Conservation (phyloP, 2,329 filamentous ascomycete genomes). For the Tolypocladium album region DNA sequence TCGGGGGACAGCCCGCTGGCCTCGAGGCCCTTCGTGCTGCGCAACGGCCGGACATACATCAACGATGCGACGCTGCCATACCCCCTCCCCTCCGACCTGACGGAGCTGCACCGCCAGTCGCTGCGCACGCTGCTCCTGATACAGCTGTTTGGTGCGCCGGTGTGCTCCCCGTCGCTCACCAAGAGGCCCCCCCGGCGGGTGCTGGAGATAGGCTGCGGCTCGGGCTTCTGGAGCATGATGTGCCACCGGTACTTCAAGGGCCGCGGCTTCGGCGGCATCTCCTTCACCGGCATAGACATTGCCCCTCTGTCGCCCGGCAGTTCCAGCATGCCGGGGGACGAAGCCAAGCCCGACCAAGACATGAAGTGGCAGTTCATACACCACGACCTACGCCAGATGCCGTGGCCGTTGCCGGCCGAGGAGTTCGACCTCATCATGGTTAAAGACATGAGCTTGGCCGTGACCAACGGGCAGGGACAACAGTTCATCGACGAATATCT, state of each 20-base stretch:
- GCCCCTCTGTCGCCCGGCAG: slow-evolving; percentile 51
- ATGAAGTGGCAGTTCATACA: slow-evolving; percentile 85
- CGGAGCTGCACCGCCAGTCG: slow-evolving; percentile 79
- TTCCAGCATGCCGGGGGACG: slow-evolving; percentile 16
- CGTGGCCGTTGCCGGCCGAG: slow-evolving; percentile 67
- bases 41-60: slow-evolving; percentile 75
- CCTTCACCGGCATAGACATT: slow-evolving; percentile 76
- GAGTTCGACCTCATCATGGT: slow-evolving; percentile 84
- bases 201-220: slow-evolving; percentile 79
- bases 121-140: slow-evolving; percentile 73
- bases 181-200: slow-evolving; percentile 64
- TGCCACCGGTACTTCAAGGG: slow-evolving; percentile 71
- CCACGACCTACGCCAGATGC: slow-evolving; percentile 67
- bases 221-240: slow-evolving; percentile 81
- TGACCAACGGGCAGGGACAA: slow-evolving; percentile 49
- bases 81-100: slow-evolving; percentile 78
- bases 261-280: slow-evolving; percentile 56
- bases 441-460: slow-evolving; percentile 66
- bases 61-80: slow-evolving; percentile 64
- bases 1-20: slow-evolving; percentile 28
- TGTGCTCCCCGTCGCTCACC: slow-evolving; percentile 59
- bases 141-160: slow-evolving; percentile 68
- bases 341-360: slow-evolving; percentile 50
- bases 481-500: slow-evolving; percentile 58
- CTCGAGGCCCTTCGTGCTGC: slow-evolving; percentile 51